Percentiles rank a stretch among this genome's conserved stretches.
Conservation (phyloP, 2,329 filamentous ascomycete species). For the Elsinoe fawcettii region DNA sequence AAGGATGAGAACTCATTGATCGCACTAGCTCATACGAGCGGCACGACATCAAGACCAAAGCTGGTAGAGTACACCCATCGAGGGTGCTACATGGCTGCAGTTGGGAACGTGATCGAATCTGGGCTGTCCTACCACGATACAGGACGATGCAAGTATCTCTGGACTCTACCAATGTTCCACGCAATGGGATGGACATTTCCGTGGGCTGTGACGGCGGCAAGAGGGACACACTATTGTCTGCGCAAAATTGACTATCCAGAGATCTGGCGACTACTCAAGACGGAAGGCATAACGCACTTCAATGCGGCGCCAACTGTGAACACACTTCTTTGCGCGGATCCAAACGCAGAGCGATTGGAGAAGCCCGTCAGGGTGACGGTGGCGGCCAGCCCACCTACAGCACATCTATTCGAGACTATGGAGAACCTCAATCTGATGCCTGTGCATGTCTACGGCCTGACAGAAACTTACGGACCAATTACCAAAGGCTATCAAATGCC, state of each 20-base stretch:
- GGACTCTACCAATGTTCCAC: slow-evolving; percentile 86
- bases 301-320: slow-evolving; percentile 96
- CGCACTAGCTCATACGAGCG: slow-evolving; percentile 87
- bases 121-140: slow-evolving; percentile 61
- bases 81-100: slow-evolving; percentile 72
- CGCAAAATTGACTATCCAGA: slow-evolving; percentile 90
- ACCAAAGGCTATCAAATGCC: slow-evolving; percentile 89
- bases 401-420: slow-evolving; percentile 91
- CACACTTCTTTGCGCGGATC: slow-evolving; percentile 75
- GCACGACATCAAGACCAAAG: slow-evolving; percentile 85
- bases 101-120: slow-evolving; percentile 83
- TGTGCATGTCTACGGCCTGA: slow-evolving; percentile 84
- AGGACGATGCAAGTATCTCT: slow-evolving; percentile 59
- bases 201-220: slow-evolving; percentile 75
- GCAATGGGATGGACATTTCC: slow-evolving; percentile 45
- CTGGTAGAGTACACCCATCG: slow-evolving; percentile 89
- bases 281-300: slow-evolving; percentile 86
- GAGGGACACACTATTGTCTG: slow-evolving; percentile 91
- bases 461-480: slow-evolving; percentile 89
- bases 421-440: slow-evolving; percentile 75
- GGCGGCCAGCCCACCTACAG: slow-evolving; percentile 81
- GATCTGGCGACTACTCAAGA: slow-evolving; percentile 82
- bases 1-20: slow-evolving; percentile 72
- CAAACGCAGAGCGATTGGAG: slow-evolving; percentile 60
- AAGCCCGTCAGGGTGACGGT: slow-evolving; percentile 78